phyloP scores from a whole-genome alignment of 139 green algal genomes.

The Spirogloea muscicola region DNA sequence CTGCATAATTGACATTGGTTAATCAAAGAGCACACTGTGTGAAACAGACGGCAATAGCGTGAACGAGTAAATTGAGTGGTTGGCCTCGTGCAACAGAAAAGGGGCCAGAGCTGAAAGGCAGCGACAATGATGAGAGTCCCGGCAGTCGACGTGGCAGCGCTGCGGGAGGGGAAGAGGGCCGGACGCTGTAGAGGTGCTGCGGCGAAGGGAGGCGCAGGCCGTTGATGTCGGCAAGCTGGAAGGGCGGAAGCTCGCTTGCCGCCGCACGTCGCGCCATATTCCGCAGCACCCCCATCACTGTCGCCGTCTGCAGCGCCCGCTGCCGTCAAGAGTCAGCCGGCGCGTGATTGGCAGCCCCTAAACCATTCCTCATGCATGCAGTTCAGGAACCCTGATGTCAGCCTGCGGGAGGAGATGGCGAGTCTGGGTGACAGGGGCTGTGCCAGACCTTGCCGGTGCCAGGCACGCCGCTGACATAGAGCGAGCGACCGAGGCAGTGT shows the following conservation, averaged over 20 bases:
- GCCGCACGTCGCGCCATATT: constrained; percentile 11
- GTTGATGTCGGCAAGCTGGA: constrained; percentile 90
- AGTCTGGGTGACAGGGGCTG: no score
- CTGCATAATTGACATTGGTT: not conserved
- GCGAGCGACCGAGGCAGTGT: constrained; percentile 57
- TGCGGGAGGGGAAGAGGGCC: not conserved
- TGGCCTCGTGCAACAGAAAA: not conserved
- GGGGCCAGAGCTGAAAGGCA: not conserved
- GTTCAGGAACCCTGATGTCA: no score
- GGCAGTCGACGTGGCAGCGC: not conserved
- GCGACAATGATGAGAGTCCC: not conserved
- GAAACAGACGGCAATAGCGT: not conserved
- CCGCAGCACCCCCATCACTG: constrained; percentile 62
- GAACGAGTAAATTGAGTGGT: not conserved
- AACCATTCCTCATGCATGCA: no score
- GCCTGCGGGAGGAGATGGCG: no score
- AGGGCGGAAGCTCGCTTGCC: constrained; percentile 48
- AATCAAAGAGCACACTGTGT: not conserved
- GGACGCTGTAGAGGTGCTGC: constrained; percentile 76
- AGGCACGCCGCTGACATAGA: constrained; percentile 94
- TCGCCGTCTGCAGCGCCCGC: constrained; percentile 69
- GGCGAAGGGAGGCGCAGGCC: constrained; percentile 80
- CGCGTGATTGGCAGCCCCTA: no score
- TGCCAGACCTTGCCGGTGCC: constrained; percentile 81
- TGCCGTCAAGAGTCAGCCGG: not conserved